Percentiles rank a stretch among this genome's conserved stretches.
These are phyloP conservation scores for Sanguinoderma infundibulare DNA, from an alignment of 1,284 basidiomycete species.

Conservation along the genomic window DNA sequence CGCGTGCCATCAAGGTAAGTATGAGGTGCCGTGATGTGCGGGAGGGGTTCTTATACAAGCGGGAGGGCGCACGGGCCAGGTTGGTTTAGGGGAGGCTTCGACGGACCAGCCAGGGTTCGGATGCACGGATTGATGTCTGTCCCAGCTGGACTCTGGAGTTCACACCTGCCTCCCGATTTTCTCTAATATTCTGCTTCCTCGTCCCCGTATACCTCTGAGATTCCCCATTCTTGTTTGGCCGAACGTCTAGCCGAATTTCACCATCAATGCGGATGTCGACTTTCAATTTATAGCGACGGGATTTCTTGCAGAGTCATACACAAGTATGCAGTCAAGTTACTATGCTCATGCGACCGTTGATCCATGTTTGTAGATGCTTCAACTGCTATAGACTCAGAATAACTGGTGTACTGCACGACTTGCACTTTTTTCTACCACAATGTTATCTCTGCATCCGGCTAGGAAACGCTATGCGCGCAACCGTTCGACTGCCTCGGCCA, in stretches of 20 bases:
- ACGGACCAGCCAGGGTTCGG: background rate
- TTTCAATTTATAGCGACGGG: too few relatives aligned
- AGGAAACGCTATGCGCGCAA: constrained; percentile 18
- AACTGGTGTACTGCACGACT: background rate
- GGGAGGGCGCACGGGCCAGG: constrained; percentile 35
- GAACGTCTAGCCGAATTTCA: too few relatives aligned
- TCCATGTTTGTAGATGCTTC: background rate
- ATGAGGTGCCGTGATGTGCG: constrained; percentile 32
- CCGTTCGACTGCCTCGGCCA: constrained; percentile 57
- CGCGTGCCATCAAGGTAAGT: constrained; percentile 46
- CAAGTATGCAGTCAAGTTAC: background rate
- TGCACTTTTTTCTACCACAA: background rate
- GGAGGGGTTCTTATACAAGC: constrained; percentile 28
- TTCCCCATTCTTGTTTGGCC: too few relatives aligned
- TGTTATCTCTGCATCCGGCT: background rate
- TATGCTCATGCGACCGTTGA: background rate
- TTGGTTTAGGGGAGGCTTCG: constrained; percentile 30
- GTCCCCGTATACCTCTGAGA: too few relatives aligned
- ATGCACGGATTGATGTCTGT: too few relatives aligned
- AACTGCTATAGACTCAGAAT: background rate
- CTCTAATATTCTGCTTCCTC: too few relatives aligned
- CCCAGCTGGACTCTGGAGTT: too few relatives aligned
- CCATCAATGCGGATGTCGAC: too few relatives aligned
- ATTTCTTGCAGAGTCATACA: too few relatives aligned
- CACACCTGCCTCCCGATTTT: background rate